Evolutionary conservation across 768 basidiomycete genomes (phyloP), one percentile per base, ranked within the genome.

Genomic region (Serendipita vermifera): DNA sequence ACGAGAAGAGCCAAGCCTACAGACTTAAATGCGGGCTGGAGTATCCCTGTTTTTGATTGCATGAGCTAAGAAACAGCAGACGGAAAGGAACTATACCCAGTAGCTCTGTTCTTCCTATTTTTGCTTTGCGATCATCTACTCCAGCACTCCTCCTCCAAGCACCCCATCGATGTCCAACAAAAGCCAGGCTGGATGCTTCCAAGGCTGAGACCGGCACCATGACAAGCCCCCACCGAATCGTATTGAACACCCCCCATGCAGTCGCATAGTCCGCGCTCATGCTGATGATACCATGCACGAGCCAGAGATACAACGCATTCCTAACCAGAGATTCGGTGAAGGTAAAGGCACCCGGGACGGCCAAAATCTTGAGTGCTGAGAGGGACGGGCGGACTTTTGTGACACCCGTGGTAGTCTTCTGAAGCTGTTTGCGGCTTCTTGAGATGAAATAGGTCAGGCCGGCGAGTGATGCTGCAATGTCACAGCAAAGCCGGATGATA

Each of bases 161-260:
- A 15, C 58, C 56, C 59, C 58, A 63, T 26, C 20, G 29, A 32
- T 63, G 62, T 1, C 60, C 62, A 11, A 60, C 62, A 38, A 61
- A 61, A 5, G 58, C 57, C 29, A 35, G 32, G 3, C 58, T 55
- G 2, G 62, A 43, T 3, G 61, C 56, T 55, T 61, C 62, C 9
- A 63, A 54, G 2, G 61, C 58, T 33, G 53, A 54, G 3, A 63
- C 62, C 1, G 61, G 62, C n/a, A 62, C 62, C 60, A 62, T 62
- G 14, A 62, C 33, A 13, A 62, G 14, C 11, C 61, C 61, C 61
- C 61, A 62, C 3, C 61, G 43, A 22, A 62, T 62, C 2, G 61
- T 62, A 24, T 57, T 61, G 60, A 61, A 61, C 14, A 62, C 58
- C 29, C 62, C 62, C 60, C 58, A 62, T 14, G 60, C 60, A 5